phyloP scores from a whole-genome alignment of 805 yeast genomes.

The Deakozyma indianensis region DNA sequence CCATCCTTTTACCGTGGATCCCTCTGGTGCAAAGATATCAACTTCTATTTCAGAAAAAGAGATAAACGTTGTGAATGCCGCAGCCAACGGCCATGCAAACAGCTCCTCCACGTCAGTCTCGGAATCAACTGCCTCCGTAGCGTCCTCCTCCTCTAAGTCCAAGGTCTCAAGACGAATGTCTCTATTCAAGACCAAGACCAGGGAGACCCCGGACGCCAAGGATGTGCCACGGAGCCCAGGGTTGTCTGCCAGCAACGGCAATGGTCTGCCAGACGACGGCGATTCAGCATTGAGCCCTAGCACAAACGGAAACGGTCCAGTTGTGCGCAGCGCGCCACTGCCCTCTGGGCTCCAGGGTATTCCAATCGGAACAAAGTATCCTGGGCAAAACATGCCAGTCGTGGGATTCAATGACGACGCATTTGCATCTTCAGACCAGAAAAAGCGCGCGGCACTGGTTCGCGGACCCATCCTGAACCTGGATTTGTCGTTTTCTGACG shows the following conservation, averaged over 20 bases:
- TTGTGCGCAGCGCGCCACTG: not conserved
- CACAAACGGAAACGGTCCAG: not conserved
- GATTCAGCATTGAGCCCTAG: not conserved
- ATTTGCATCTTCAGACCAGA: slow-evolving; percentile 43
- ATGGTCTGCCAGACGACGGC: not conserved
- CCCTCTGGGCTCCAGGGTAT: slow-evolving; percentile 19
- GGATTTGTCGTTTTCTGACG: slow-evolving; percentile 46
- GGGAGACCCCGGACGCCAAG: not conserved
- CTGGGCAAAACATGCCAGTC: slow-evolving; percentile 30
- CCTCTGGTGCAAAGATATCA: slow-evolving; percentile 7
- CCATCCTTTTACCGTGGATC: slow-evolving; percentile 20
- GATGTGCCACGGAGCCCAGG: not conserved
- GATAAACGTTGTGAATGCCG: slow-evolving; percentile 1
- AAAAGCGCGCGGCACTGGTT: slow-evolving; percentile 64
- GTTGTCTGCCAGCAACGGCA: slow-evolving; percentile 4
- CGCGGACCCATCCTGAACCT: slow-evolving; percentile 76
- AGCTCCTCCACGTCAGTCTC: not conserved
- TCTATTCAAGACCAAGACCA: slow-evolving; percentile 2
- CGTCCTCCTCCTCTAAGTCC: slow-evolving; percentile 1
- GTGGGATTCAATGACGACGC: slow-evolving; percentile 31
- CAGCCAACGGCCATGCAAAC: slow-evolving; percentile 10
- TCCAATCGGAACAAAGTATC: slow-evolving; percentile 24
- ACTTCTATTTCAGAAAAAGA: slow-evolving; percentile 4
- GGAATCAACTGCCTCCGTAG: not conserved
- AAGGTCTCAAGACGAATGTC: slow-evolving; percentile 5